A percentile compares a stretch with the other conserved stretches of the same genome.
Conservation (phyloP, 345 rosid genomes). For the Eucalyptus grandis region DNA sequence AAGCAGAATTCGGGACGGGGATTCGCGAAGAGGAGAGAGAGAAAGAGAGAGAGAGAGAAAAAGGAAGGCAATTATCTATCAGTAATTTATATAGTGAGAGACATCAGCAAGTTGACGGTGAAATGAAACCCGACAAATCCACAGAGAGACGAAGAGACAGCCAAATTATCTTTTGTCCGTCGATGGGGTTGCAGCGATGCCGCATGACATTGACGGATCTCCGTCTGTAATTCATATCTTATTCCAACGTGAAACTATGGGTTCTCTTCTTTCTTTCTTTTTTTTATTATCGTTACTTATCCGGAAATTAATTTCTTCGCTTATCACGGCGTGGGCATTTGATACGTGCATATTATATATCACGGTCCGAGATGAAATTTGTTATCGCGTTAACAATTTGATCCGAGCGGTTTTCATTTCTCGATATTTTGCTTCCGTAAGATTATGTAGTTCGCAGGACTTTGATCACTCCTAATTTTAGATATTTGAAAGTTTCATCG, state of each 20-base stretch:
- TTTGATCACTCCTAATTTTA: no score
- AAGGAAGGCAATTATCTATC: no score
- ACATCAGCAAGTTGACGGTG: background rate
- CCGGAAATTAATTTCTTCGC: background rate
- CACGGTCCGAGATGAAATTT: background rate
- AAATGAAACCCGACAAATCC: background rate
- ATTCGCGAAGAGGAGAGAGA: background rate
- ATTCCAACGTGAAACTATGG: no score
- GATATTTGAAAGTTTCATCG: background rate
- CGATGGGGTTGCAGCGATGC: background rate
- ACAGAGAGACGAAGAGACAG: background rate
- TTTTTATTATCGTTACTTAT: no score
- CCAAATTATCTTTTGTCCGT: background rate
- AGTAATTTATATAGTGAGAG: background rate
- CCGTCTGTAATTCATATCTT: no score
- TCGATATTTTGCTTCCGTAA: background rate
- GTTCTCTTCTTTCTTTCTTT: no score
- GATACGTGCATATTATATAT: background rate
- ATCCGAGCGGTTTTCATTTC: background rate
- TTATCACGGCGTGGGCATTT: background rate
- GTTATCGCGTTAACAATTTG: background rate
- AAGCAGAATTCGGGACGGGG: background rate
- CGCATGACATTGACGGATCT: background rate
- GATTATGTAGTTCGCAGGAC: accelerated
- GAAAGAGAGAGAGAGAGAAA: background rate